These are phyloP conservation scores for Plasmodium knowlesi DNA, from an alignment of 169 alveolate species.

Conservation along the genomic window DNA sequence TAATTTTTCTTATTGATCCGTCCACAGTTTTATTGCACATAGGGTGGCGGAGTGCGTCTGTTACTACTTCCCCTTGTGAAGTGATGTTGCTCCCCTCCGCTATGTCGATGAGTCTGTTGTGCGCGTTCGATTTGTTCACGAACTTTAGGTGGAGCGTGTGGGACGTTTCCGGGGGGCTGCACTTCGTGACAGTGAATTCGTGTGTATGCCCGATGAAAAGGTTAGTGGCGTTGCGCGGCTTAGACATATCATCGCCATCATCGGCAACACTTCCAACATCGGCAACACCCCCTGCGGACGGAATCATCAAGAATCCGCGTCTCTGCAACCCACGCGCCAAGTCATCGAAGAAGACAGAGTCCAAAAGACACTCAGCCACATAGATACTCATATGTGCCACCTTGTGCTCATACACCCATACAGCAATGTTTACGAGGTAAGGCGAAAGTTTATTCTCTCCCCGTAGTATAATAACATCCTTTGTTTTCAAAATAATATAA, in stretches of 20 bases:
- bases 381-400: constrained; percentile 31
- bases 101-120: constrained; percentile 5
- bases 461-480: constrained; percentile 20
- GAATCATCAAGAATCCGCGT: not conserved
- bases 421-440: constrained; percentile 15
- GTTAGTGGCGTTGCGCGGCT: not conserved
- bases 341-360: constrained; percentile 7
- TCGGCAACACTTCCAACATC: not conserved
- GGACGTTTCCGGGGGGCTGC: not conserved
- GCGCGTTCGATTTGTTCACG: constrained; percentile 15
- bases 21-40: constrained; percentile 42
- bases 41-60: not conserved
- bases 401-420: constrained; percentile 18
- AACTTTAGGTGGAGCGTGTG: constrained; percentile 15
- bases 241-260: not conserved
- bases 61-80: constrained; percentile 25
- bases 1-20: not conserved
- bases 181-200: not conserved
- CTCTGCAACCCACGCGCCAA: not conserved
- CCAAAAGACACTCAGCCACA: constrained; percentile 14
- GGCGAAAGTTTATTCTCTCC: constrained; percentile 6
- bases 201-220: not conserved
- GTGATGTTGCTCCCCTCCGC: constrained; percentile 9
- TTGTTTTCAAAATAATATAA: constrained; percentile 39
- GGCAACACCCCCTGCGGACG: not conserved